phyloP scores from a whole-genome alignment of 306 rosid species.

The Vigna hirtella region DNA sequence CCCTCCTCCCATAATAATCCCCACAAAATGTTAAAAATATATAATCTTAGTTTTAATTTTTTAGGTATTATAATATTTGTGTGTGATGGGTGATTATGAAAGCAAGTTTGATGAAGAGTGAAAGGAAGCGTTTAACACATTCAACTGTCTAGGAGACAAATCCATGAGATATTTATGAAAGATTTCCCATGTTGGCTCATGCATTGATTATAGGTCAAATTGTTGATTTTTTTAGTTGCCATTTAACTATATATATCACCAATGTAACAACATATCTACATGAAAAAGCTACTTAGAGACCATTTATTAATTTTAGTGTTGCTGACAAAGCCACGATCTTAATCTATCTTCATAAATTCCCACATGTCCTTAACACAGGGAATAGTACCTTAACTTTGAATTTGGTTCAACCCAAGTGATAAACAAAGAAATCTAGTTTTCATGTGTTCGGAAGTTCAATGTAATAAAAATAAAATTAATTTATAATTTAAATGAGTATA shows the following conservation, averaged over 20 bases:
- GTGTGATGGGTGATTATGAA: not conserved
- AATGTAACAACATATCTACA: not conserved
- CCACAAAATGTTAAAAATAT: conserved; percentile 15
- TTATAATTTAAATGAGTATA: too few species aligned
- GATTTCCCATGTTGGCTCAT: conserved; percentile 21
- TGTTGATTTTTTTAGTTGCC: not conserved
- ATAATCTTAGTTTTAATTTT: not conserved
- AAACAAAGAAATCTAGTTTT: too few species aligned
- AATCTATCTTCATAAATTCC: conserved; percentile 29
- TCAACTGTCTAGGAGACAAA: conserved; percentile 14
- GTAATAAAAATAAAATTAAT: too few species aligned
- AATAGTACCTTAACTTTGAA: not conserved
- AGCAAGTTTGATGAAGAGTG: not conserved
- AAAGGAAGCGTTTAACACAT: conserved; percentile 15
- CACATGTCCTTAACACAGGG: not conserved
- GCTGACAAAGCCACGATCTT: conserved; percentile 40
- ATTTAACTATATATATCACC: not conserved
- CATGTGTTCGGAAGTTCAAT: too few species aligned
- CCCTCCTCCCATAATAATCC: not conserved
- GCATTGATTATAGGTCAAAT: not conserved
- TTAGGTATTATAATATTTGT: conserved; percentile 13
- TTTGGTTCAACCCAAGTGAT: not conserved
- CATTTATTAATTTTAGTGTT: not conserved
- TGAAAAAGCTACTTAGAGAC: not conserved
- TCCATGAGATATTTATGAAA: conserved; percentile 9